Evolutionary conservation across 1,139 yeast genomes (phyloP), one percentile per base, ranked within the genome.

Genomic region (Debaryomyces psychrophilus): DNA sequence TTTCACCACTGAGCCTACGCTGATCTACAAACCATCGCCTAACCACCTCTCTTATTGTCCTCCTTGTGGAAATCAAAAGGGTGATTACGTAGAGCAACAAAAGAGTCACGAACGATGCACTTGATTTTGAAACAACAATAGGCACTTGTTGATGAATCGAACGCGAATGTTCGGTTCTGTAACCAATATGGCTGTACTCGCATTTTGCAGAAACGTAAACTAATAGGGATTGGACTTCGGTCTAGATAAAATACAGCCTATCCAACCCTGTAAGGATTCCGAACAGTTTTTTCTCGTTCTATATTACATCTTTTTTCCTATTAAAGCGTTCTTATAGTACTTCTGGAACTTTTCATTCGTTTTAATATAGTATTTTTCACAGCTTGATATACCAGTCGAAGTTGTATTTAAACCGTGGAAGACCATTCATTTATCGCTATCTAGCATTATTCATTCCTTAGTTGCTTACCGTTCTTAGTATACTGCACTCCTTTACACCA

Each of bases 271-370:
- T 18, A 38, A 23, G 26, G 41, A 18, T 28, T 15, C n/a, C 15
- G 22, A 20, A 18, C 11, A 29, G n/a, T 27, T 17, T 6, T 26
- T 37, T 33, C 22, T 37, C 14, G 17, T 17, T 37, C 28, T 29
- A 11, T 20, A 11, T 14, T 26, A 26, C 31, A 20, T 20, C 31
- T 38, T 38, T 38, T 38, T 38, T 18, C 41, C 41, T 38, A 28
- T n/a, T 38, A 20, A 38, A 38, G 41, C 11, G 33, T 28, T 38
- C 11, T 38, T 38, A 28, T 18, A 38, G 41, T 38, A 18, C 41
- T 28, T 38, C 41, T 38, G 41, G 41, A 38, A 28, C 31, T 22
- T 28, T 26, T 38, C 31, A 23, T 3, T 28, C 26, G 34, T 28
- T 38, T 38, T 17, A 38, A 12, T 38, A 38, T 3, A n/a, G 26